Percentiles rank a stretch among this genome's conserved stretches.
Conservation (phyloP, 2,329 filamentous ascomycete species). For the Cercospora sp. region DNA sequence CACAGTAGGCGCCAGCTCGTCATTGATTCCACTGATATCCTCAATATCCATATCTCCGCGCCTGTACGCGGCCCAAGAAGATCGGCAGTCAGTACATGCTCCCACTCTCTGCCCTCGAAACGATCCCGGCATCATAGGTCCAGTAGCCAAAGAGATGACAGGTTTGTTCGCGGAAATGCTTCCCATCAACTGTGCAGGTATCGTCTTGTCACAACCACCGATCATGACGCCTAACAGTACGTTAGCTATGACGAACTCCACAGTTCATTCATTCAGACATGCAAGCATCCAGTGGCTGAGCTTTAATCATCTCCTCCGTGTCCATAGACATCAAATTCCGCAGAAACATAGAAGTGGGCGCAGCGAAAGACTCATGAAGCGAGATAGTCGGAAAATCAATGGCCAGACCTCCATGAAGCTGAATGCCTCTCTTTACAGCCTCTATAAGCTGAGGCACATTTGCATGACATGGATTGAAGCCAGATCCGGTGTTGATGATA, state of each 20-base stretch:
- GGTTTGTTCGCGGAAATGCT: slow-evolving; percentile 74
- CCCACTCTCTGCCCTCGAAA: slow-evolving; percentile 65
- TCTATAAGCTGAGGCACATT: slow-evolving; percentile 72
- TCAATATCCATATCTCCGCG: slow-evolving; percentile 69
- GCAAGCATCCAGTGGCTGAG: slow-evolving; percentile 69
- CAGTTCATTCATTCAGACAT: neutral
- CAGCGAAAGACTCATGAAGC: slow-evolving; percentile 67
- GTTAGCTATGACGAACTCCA: neutral
- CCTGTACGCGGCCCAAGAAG: slow-evolving; percentile 70
- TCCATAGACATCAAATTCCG: slow-evolving; percentile 78
- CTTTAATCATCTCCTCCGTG: slow-evolving; percentile 74
- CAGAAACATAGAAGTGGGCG: slow-evolving; percentile 73
- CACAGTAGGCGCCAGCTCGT: slow-evolving; percentile 69
- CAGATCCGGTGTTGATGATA: slow-evolving; percentile 71
- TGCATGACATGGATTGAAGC: slow-evolving; percentile 74
- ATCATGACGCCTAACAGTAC: slow-evolving; percentile 25
- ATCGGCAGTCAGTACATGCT: slow-evolving; percentile 73
- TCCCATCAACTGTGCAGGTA: slow-evolving; percentile 73
- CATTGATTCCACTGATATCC: slow-evolving; percentile 69
- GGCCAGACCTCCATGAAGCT: slow-evolving; percentile 66
- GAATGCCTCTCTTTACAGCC: slow-evolving; percentile 67
- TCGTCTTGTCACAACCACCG: slow-evolving; percentile 72
- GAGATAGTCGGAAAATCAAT: slow-evolving; percentile 75
- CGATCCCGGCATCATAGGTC: slow-evolving; percentile 74
- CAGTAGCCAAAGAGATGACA: slow-evolving; percentile 67